phyloP scores from a whole-genome alignment of 2,329 filamentous ascomycete genomes.

The Neophaeococcomyces aloes region DNA sequence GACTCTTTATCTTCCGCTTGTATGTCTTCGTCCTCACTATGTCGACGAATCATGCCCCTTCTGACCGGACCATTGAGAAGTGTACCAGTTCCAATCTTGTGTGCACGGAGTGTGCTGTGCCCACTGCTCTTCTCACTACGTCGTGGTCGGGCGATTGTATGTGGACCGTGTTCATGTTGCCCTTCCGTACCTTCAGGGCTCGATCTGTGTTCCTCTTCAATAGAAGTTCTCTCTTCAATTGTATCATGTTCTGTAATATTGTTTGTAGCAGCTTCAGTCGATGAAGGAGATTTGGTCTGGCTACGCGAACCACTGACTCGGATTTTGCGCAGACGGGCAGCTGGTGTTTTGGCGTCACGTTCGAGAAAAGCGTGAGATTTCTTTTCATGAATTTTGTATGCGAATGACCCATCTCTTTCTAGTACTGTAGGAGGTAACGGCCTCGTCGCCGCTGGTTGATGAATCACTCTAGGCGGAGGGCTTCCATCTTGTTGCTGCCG shows the following conservation, averaged over 20 bases:
- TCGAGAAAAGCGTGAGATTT: not conserved
- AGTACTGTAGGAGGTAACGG: constrained; percentile 22
- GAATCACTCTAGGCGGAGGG: constrained; percentile 33
- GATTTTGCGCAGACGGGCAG: constrained; percentile 34
- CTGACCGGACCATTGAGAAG: constrained; percentile 73
- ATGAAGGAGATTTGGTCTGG: constrained; percentile 31
- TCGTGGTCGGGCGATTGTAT: constrained; percentile 30
- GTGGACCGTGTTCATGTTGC: constrained; percentile 26
- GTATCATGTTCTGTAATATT: constrained; percentile 24
- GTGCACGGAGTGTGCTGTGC: constrained; percentile 66
- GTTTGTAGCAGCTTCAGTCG: constrained; percentile 20
- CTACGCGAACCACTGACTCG: constrained; percentile 34
- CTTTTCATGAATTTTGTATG: constrained; percentile 27
- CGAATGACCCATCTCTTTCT: constrained; percentile 30
- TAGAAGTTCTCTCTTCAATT: constrained; percentile 25
- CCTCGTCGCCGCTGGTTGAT: constrained; percentile 27
- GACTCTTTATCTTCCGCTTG: constrained; percentile 23
- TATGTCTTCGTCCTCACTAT: constrained; percentile 55
- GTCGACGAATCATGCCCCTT: constrained; percentile 51
- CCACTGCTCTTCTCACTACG: constrained; percentile 54
- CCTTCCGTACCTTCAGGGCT: constrained; percentile 26
- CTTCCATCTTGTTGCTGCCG: constrained; percentile 29
- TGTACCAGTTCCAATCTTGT: constrained; percentile 63
- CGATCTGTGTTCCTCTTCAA: constrained; percentile 10
- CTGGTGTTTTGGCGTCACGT: constrained; percentile 38